Evolutionary conservation across 148 eudicot genomes (phyloP).

Genomic region (Vaccinium corymbosum): DNA sequence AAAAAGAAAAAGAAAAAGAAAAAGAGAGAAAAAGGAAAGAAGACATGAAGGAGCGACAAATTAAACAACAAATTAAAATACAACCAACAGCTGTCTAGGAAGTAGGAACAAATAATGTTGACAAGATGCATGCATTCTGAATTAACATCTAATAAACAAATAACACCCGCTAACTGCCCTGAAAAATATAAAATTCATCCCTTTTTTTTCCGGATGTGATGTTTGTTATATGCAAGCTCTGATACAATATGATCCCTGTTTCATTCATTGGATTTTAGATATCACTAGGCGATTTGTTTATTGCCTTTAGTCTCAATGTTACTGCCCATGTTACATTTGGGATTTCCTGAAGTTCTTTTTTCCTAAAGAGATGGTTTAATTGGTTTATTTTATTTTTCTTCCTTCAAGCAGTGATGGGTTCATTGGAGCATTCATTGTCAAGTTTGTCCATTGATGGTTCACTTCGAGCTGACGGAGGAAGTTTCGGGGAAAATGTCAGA

Average conservation of each 20-base stretch:
- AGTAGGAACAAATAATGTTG: neutral
- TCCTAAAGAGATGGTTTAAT: neutral
- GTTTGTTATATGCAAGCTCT: neutral
- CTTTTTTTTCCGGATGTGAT: neutral
- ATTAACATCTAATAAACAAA: neutral
- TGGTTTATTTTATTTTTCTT: neutral
- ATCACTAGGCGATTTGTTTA: neutral
- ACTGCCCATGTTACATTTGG: neutral
- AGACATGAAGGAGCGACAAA: neutral
- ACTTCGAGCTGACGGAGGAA: constrained; percentile 79
- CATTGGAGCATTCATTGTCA: constrained; percentile 72
- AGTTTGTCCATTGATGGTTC: constrained; percentile 61
- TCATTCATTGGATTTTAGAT: neutral
- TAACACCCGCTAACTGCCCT: neutral
- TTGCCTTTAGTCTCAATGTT: neutral
- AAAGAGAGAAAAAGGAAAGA: neutral
- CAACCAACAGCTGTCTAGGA: neutral
- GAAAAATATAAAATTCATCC: neutral
- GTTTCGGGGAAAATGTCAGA: constrained; percentile 49
- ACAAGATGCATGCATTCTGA: neutral
- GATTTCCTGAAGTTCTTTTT: neutral
- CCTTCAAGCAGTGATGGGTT: constrained; percentile 81
- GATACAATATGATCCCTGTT: constrained; percentile 10
- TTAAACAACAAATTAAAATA: too few species aligned
- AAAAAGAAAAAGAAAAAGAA: neutral